Evolutionary conservation across 441 rosid species (phyloP), one percentile per base, ranked within the genome.

Genomic region (Lepidium campestre): DNA sequence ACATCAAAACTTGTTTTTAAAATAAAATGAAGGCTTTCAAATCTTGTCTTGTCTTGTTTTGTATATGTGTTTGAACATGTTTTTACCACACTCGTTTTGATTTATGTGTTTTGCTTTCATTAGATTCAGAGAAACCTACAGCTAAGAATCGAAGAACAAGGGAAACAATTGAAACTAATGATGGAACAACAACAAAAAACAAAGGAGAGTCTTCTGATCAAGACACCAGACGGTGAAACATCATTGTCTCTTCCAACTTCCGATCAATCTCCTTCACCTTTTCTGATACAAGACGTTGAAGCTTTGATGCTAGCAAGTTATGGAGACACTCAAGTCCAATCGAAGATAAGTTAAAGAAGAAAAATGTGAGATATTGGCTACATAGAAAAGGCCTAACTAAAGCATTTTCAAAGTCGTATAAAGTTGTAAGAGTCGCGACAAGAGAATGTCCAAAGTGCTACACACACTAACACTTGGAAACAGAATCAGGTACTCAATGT

Each of bases 81-180:
- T n/a, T n/a, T 18, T 31, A 58, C 54, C 14, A 35, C 19, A 45
- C 14, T 59, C 4, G 60, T 25, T 1, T 25, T 54, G 32, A 67
- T 62, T 61, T 13, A 41, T 12, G 10, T 48, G n/a, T 2, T n/a
- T 48, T 47, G 45, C 10, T 37, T 13, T 45, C 1, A 44, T 18
- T 69, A 93, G 97, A 85, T 86, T 73, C 97, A 87, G 59, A 73
- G 92, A 72, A 85, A 76, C 57, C 79, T 93, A 48, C 99, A 93
- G 57, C 10, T 93, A 71, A 61, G 75, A 41, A 91, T 89, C 19
- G 99, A 93, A 80, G 96, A 87, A 65, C 99, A 93, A 76, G 95
- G 93, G 48, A 81, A 72, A 75, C 85, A 89, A 27, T 83, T 93
- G 18, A 83, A 80, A 79, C 78, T 61, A 79, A 84, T 93, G 95